phyloP scores from a whole-genome alignment of 2,329 filamentous ascomycete species.

The Sporothrix mexicana region DNA sequence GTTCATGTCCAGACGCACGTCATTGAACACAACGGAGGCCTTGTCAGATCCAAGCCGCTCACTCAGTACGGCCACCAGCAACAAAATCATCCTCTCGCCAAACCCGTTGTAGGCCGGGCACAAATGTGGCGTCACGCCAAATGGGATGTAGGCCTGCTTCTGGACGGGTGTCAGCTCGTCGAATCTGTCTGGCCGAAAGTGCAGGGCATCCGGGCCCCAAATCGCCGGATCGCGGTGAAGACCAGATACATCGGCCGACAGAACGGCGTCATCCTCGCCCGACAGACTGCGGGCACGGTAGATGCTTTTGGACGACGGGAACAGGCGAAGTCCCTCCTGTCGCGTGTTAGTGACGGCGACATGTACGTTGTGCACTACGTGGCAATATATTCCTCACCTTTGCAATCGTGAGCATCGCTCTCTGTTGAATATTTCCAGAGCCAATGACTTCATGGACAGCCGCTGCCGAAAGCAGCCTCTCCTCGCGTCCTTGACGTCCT shows the following conservation, averaged over 20 bases:
- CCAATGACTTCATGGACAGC: background rate
- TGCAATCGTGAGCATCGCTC: background rate
- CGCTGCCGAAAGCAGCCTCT: background rate
- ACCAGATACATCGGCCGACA: background rate
- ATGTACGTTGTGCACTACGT: too few species aligned
- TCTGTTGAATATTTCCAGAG: background rate
- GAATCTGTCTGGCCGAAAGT: background rate
- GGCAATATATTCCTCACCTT: background rate
- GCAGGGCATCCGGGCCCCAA: background rate
- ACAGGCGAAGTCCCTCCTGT: conserved; percentile 3
- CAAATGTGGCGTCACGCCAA: background rate
- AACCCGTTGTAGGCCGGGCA: background rate
- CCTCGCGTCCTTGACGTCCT: background rate
- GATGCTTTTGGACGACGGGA: background rate
- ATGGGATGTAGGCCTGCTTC: background rate
- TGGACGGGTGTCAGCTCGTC: background rate
- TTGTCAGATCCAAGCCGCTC: background rate
- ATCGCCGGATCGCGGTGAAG: background rate
- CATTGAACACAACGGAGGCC: background rate
- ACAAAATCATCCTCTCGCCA: background rate
- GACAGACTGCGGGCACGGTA: background rate
- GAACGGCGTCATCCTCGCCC: background rate
- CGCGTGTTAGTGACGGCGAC: background rate
- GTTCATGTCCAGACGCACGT: background rate
- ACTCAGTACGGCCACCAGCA: background rate